A percentile compares a stretch with the other conserved stretches of the same genome.
These are phyloP conservation scores for Trypanosoma lewisi DNA, from an alignment of 208 protist species.

Conservation along the genomic window DNA sequence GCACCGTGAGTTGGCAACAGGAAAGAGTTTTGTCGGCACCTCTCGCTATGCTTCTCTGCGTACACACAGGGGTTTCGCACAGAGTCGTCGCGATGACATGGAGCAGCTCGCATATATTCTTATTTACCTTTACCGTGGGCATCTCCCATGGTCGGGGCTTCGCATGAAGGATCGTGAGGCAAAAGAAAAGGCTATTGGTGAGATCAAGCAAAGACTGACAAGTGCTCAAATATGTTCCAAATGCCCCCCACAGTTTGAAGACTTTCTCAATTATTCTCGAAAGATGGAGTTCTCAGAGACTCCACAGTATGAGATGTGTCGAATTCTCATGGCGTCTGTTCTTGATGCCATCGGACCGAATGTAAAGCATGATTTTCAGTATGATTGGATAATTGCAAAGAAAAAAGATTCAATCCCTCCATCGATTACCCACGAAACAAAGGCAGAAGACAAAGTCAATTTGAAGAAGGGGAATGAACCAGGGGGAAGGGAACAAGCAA, in stretches of 20 bases:
- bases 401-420: background rate
- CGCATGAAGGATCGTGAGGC: slow-evolving; percentile 80
- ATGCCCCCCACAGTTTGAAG: slow-evolving; percentile 68
- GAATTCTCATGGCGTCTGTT: slow-evolving; percentile 46
- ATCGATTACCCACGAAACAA: background rate
- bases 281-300: slow-evolving; percentile 58
- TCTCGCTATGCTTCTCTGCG: slow-evolving; percentile 96
- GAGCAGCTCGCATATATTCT: slow-evolving; percentile 93
- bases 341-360: slow-evolving; percentile 20
- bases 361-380: slow-evolving; percentile 20
- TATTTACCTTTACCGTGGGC: slow-evolving; percentile 94
- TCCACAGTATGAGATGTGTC: slow-evolving; percentile 85
- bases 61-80: slow-evolving; percentile 94
- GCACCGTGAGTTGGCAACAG: slow-evolving; percentile 69
- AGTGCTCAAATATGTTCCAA: slow-evolving; percentile 57
- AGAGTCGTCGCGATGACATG: slow-evolving; percentile 88
- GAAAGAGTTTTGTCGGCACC: slow-evolving; percentile 95
- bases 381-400: slow-evolving; percentile 2
- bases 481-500: background rate
- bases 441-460: slow-evolving; percentile 5
- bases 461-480: background rate
- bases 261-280: slow-evolving; percentile 68
- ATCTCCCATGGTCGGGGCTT: slow-evolving; percentile 94
- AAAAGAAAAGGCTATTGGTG: slow-evolving; percentile 55
- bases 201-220: slow-evolving; percentile 55